A percentile compares a stretch with the other conserved stretches of the same genome.
phyloP scores from a whole-genome alignment of 1,139 yeast genomes.

The Blastobotrys niveus region DNA sequence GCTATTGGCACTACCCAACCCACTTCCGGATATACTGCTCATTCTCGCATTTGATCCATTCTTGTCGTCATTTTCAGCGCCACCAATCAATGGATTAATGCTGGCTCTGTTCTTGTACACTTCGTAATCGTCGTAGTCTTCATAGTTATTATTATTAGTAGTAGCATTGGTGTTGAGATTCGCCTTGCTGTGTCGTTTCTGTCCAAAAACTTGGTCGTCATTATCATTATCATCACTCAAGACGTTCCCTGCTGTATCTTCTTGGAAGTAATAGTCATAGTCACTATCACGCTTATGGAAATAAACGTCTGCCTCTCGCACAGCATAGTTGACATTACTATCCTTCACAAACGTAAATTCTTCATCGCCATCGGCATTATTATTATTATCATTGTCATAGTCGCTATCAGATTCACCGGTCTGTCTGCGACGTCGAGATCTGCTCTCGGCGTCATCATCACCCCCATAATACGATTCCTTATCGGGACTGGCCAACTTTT shows the following conservation, averaged over 20 bases:
- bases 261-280: too few species aligned
- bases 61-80: neutral
- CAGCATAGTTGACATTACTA: conserved; percentile 31
- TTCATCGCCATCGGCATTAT: conserved; percentile 8
- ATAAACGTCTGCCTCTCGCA: conserved; percentile 36
- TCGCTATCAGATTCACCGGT: neutral
- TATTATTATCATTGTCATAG: neutral
- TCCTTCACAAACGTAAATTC: conserved; percentile 13
- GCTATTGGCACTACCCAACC: neutral
- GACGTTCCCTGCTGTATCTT: conserved; percentile 13
- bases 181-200: too few species aligned
- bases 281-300: conserved; percentile 21
- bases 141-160: conserved; percentile 13
- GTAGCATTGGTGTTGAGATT: neutral
- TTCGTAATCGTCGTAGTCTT: conserved; percentile 17
- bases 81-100: conserved; percentile 15
- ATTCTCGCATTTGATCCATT: conserved; percentile 1
- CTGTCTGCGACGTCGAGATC: too few species aligned
- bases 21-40: neutral
- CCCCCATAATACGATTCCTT: too few species aligned
- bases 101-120: conserved; percentile 13
- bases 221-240: neutral
- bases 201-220: too few species aligned
- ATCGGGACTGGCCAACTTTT: neutral
- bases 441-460: neutral